Evolutionary conservation across 495 filamentous ascomycete genomes (phyloP), one percentile per base, ranked within the genome.

Genomic region (Viridothelium virens): DNA sequence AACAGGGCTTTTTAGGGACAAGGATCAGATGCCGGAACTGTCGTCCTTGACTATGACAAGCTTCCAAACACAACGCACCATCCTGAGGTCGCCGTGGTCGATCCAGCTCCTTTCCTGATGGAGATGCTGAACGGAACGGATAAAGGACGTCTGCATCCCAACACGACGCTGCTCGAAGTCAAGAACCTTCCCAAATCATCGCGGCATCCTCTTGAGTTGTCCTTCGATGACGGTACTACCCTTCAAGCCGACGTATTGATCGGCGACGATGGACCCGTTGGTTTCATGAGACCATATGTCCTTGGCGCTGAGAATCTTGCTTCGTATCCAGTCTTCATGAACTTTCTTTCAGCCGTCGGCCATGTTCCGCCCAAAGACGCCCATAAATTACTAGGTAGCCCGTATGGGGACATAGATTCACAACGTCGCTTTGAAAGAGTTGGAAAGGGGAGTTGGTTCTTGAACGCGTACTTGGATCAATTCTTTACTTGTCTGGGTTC

Each of bases 41-140:
- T 48, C 16, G 62, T 64, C 7, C 39, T 64, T 4, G 62, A 64
- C 37, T 64, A 64, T 37, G 62, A 64, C 25, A 64, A 50, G 33
- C 47, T 64, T 9, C 41, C 41, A 10, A 64, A 64, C 39, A 64
- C 62, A 16, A 64, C 62, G 10, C 62, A 64, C 36, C 41, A 48
- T 16, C 62, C 62, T 3, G 62, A 64, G 36, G 62, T 64, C 18
- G 39, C 62, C 33, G 62, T 64, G 2, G 62, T 64, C 3, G 62
- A 64, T 25, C 62, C 62, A 10, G 62, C 62, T 7, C 62, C 62
- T 31, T 64, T 64, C 14, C 38, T 64, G 38, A 64, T 64, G 62
- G 37, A 64, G 39, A 64, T 64, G 62, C 62, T 64, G 7, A 64
- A 64, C 39, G 62, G 62, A 2, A 64, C 62, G 2, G 62, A 64